Evolutionary conservation across 305 asterid genomes (phyloP).

Genomic region (Fraxinus greggii): DNA sequence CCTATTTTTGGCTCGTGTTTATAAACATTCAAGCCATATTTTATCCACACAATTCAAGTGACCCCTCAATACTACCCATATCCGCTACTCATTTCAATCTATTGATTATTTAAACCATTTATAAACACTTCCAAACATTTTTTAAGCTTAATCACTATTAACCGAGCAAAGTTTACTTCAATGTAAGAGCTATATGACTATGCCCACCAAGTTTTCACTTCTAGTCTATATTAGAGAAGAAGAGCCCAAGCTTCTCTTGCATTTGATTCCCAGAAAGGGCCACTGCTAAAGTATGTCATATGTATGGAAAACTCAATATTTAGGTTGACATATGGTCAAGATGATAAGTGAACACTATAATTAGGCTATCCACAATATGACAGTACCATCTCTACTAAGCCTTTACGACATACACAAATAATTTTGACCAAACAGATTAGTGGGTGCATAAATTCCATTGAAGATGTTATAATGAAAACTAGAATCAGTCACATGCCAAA

Average conservation of each 20-base stretch:
- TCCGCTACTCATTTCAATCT: background rate
- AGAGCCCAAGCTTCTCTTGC: background rate
- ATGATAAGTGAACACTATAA: background rate
- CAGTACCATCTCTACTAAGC: background rate
- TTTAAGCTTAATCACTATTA: background rate
- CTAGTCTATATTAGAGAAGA: background rate
- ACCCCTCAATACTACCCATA: background rate
- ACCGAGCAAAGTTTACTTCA: background rate
- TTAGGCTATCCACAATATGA: background rate
- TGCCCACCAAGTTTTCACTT: background rate
- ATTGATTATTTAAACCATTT: background rate
- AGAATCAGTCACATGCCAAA: background rate
- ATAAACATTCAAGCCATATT: background rate
- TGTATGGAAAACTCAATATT: background rate
- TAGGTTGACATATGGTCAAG: background rate
- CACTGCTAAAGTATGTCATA: background rate
- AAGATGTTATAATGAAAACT: background rate
- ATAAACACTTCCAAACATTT: background rate
- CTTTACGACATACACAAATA: background rate
- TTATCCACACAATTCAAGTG: background rate
- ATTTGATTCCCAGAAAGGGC: background rate
- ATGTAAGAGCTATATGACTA: background rate
- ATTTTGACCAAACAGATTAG: background rate
- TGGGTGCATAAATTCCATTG: background rate
- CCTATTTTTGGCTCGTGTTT: background rate